Evolutionary conservation across 306 rosid species (phyloP).

Genomic region (Trichosanthes cucumerina): DNA sequence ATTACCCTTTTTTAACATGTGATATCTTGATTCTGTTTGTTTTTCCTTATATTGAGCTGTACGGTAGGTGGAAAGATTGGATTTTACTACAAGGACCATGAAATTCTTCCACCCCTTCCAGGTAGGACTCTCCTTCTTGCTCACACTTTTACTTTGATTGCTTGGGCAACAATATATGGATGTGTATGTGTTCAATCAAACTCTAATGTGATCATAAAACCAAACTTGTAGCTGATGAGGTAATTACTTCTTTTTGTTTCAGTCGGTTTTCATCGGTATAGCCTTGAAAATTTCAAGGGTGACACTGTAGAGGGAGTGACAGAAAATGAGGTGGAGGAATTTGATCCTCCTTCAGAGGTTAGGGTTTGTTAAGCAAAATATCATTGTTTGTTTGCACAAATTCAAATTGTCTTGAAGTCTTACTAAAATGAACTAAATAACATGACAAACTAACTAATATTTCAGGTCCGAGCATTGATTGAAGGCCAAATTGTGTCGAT

Average conservation of each 20-base stretch:
- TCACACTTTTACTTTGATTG: not conserved
- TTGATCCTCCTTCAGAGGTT: conserved; percentile 89
- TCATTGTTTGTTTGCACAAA: not conserved
- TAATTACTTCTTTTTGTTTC: conserved; percentile 2
- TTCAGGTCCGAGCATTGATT: conserved; percentile 69
- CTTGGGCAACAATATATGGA: not conserved
- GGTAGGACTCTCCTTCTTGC: conserved; percentile 26
- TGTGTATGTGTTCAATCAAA: not conserved
- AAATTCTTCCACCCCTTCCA: conserved; percentile 96
- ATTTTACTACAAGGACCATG: conserved; percentile 94
- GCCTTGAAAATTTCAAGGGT: conserved; percentile 54
- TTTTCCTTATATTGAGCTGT: conserved; percentile 23
- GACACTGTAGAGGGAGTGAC: conserved; percentile 33
- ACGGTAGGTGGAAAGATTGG: conserved; percentile 74
- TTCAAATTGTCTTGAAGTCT: not conserved
- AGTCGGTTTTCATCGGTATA: conserved; percentile 81
- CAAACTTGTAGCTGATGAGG: not conserved
- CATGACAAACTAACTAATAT: not conserved
- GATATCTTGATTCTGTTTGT: conserved; percentile 10
- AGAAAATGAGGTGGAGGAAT: conserved; percentile 56
- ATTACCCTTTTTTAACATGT: not conserved
- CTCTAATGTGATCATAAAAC: not conserved
- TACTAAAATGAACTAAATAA: not conserved
- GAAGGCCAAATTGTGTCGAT: conserved; percentile 91
- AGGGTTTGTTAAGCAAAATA: conserved; percentile 11